Conservation (phyloP, 371 early-diverging fungal genomes). For the Lichtheimia ramosa region DNA sequence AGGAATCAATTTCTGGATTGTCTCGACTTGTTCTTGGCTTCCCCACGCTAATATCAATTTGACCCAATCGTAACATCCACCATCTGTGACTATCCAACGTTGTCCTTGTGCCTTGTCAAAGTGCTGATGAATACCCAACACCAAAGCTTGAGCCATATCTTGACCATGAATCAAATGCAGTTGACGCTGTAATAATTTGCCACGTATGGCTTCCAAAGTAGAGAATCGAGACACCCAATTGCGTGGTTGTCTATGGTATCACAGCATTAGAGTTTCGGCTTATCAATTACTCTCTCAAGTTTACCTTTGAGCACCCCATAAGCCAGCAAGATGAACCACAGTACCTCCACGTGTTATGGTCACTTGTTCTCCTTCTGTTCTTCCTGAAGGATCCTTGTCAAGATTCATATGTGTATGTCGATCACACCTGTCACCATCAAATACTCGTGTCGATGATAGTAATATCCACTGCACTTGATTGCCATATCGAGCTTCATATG, state of each 20-base stretch:
- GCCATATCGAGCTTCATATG: constrained; percentile 26
- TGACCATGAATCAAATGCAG: constrained; percentile 48
- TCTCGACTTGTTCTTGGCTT: constrained; percentile 28
- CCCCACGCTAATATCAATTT: constrained; percentile 41
- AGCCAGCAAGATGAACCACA: constrained; percentile 43
- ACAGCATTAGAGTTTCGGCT: neutral
- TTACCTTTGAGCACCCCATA: constrained; percentile 49
- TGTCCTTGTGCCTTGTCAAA: constrained; percentile 23
- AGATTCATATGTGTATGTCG: constrained; percentile 39
- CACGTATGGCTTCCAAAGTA: constrained; percentile 26
- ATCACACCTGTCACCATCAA: constrained; percentile 23
- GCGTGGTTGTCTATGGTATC: constrained; percentile 30
- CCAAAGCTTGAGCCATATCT: constrained; percentile 43
- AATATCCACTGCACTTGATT: constrained; percentile 35
- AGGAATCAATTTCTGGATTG: constrained; percentile 22
- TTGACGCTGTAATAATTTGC: constrained; percentile 37
- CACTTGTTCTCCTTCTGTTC: constrained; percentile 34
- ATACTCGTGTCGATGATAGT: constrained; percentile 43
- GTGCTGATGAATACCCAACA: constrained; percentile 30
- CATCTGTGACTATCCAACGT: constrained; percentile 46
- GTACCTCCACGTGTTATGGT: constrained; percentile 28
- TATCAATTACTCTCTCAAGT: neutral
- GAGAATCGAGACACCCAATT: constrained; percentile 46
- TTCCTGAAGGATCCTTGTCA: constrained; percentile 31
- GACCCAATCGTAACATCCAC: constrained; percentile 44